These are phyloP conservation scores for Pestalotiopsis sp. DNA, from an alignment of 2,329 filamentous ascomycete species.

Conservation along the genomic window DNA sequence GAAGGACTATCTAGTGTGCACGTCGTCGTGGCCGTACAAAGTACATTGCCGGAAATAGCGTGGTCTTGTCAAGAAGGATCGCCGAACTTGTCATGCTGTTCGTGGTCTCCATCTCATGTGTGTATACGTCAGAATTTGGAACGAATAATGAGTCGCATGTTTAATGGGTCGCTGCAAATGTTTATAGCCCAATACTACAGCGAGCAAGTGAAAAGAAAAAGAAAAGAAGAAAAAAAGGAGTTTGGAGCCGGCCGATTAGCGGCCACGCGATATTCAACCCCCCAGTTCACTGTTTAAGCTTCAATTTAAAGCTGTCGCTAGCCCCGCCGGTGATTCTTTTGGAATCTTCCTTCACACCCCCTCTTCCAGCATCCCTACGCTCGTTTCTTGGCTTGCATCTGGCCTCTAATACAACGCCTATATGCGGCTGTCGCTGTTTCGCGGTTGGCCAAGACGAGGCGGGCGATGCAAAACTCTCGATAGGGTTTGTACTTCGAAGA, in stretches of 20 bases:
- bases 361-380: neutral
- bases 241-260: neutral
- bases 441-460: neutral
- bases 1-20: neutral
- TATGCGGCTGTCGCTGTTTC: neutral
- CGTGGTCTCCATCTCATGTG: too few relatives aligned
- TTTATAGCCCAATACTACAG: too few relatives aligned
- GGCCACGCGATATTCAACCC: slow-evolving; percentile 1
- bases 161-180: too few relatives aligned
- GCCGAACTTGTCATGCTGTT: too few relatives aligned
- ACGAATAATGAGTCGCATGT: too few relatives aligned
- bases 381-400: neutral
- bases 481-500: neutral
- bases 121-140: too few relatives aligned
- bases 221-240: neutral
- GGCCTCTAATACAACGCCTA: neutral
- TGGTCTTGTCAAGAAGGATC: too few relatives aligned
- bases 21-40: neutral
- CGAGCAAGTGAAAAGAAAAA: neutral
- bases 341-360: neutral
- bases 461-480: too few relatives aligned
- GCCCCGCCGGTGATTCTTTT: neutral
- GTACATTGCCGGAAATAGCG: too few relatives aligned
- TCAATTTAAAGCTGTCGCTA: slow-evolving; percentile 9
- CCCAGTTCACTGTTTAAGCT: slow-evolving; percentile 1